These are phyloP conservation scores for Penicillium hordei DNA, from an alignment of 2,329 filamentous ascomycete species.

Conservation along the genomic window DNA sequence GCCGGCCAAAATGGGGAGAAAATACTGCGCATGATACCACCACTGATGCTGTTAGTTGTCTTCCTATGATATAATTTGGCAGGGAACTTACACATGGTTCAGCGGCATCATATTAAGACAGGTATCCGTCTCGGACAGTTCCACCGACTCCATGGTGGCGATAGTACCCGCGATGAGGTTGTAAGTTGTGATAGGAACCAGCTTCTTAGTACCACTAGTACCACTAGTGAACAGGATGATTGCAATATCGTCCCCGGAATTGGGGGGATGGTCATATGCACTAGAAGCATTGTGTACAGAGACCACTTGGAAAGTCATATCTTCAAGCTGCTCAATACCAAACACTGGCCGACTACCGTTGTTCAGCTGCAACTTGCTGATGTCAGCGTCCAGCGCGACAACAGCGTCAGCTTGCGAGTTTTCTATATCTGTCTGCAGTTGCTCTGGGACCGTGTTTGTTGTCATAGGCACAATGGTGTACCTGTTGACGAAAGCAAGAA, in stretches of 20 bases:
- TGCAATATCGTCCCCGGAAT: conserved; percentile 49
- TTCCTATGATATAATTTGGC: too few relatives aligned
- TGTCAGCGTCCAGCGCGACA: conserved; percentile 43
- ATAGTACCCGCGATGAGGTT: conserved; percentile 54
- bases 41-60: conserved; percentile 33
- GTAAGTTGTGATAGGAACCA: conserved; percentile 55
- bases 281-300: conserved; percentile 6
- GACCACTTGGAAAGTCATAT: conserved; percentile 37
- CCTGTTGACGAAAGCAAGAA: conserved; percentile 51
- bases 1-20: conserved; percentile 57
- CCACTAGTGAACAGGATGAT: conserved; percentile 60
- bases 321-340: conserved; percentile 31
- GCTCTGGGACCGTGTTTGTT: conserved; percentile 49
- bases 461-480: conserved; percentile 57
- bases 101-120: conserved; percentile 63
- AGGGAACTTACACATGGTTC: conserved; percentile 53
- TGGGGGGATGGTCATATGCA: conserved; percentile 34
- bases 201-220: conserved; percentile 59
- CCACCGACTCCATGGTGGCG: conserved; percentile 57
- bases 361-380: conserved; percentile 14
- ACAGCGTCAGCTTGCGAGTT: conserved; percentile 51
- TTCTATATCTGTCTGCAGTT: conserved; percentile 53
- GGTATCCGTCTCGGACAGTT: conserved; percentile 47
- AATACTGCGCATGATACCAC: conserved; percentile 56
- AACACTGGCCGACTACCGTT: conserved; percentile 15